These are phyloP conservation scores for Byssoonygena ceratinophila DNA, from an alignment of 2,329 filamentous ascomycete species.

Conservation along the genomic window DNA sequence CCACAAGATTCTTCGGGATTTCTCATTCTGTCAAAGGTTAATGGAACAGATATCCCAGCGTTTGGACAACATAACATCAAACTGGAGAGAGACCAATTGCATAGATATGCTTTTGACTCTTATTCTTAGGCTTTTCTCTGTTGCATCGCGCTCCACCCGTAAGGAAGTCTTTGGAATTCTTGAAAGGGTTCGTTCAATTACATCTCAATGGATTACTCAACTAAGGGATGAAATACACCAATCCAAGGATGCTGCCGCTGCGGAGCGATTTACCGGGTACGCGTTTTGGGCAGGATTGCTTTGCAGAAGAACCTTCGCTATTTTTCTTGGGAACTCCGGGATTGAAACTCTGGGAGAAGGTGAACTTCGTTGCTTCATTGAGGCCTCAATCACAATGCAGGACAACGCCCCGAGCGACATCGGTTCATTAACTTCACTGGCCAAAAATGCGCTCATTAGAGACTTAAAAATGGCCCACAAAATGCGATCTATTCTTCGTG, in stretches of 20 bases:
- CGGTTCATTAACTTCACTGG: conserved; percentile 22
- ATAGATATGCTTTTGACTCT: conserved; percentile 51
- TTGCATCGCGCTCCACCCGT: conserved; percentile 20
- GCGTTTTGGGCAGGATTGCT: conserved; percentile 15
- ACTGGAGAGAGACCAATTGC: conserved; percentile 49
- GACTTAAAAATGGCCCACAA: conserved; percentile 39
- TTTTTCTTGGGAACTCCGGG: conserved; percentile 11
- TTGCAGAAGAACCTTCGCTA: conserved; percentile 16
- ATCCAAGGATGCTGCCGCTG: conserved; percentile 29
- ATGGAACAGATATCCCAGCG: conserved; percentile 40
- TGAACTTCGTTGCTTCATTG: conserved; percentile 11
- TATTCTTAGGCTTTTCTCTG: conserved; percentile 32
- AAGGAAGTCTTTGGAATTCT: conserved; percentile 29
- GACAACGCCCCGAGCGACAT: conserved; percentile 36
- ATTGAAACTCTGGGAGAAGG: background rate
- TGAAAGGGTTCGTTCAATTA: conserved; percentile 33
- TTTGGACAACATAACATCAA: conserved; percentile 40
- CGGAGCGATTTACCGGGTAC: conserved; percentile 18
- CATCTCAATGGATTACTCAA: conserved; percentile 41
- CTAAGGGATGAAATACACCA: conserved; percentile 40
- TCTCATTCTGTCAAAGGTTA: conserved; percentile 41
- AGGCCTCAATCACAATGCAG: conserved; percentile 31
- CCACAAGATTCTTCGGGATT: conserved; percentile 44
- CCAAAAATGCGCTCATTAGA: conserved; percentile 36
- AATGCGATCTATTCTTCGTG: conserved; percentile 28